Percentiles rank a stretch among this genome's conserved stretches.
Conservation (phyloP, 2,329 filamentous ascomycete species). For the Cladosporium sp. region DNA sequence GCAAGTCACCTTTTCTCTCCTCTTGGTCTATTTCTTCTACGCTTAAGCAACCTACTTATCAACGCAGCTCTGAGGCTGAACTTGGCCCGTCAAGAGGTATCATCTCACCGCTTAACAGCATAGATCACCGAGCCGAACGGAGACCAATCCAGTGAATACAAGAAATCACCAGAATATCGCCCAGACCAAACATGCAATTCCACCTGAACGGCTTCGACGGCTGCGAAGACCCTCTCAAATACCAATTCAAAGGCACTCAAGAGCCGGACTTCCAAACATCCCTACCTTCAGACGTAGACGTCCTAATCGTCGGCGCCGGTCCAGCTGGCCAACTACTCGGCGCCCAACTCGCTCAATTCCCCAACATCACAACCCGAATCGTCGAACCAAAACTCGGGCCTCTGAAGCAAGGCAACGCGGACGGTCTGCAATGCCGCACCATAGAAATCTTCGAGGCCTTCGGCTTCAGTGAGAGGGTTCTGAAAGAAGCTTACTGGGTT, state of each 20-base stretch:
- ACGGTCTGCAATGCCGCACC: conserved; percentile 60
- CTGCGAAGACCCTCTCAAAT: conserved; percentile 28
- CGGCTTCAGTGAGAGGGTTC: conserved; percentile 58
- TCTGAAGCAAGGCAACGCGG: conserved; percentile 39
- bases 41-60: no score
- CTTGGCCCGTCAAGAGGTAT: no score
- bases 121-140: no score
- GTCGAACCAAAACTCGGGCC: conserved; percentile 33
- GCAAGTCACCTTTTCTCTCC: no score
- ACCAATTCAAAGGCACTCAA: conserved; percentile 24
- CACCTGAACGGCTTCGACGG: conserved; percentile 32
- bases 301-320: conserved; percentile 48
- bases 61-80: no score
- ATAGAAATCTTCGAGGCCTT: conserved; percentile 72
- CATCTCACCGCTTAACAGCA: no score
- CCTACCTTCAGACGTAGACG: conserved; percentile 38
- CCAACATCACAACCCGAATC: conserved; percentile 46
- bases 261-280: conserved; percentile 28
- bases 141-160: no score
- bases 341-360: conserved; percentile 45
- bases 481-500: conserved; percentile 64
- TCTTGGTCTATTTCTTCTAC: no score
- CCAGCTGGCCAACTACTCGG: conserved; percentile 46
- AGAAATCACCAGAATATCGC: no score
- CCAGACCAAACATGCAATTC: conserved; percentile 25